These are phyloP conservation scores for Neurospora sp. DNA, from an alignment of 495 filamentous ascomycete species.

Conservation along the genomic window DNA sequence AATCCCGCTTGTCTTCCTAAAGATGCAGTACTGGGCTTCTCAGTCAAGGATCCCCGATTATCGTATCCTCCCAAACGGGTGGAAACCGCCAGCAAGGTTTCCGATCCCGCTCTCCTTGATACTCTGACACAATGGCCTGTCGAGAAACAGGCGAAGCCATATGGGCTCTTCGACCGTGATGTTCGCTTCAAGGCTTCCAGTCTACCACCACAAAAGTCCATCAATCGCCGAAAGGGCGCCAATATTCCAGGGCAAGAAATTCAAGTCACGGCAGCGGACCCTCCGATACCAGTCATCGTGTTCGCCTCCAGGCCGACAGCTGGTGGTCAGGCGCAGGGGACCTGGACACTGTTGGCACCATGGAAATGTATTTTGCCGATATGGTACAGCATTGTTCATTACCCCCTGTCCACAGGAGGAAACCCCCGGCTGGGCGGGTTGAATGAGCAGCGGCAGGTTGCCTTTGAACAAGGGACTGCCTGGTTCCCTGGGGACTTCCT, in stretches of 20 bases:
- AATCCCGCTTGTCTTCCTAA: constrained; percentile 68
- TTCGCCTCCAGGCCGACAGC: constrained; percentile 44
- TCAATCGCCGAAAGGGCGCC: constrained; percentile 73
- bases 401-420: constrained; percentile 68
- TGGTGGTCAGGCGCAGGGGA: constrained; percentile 47
- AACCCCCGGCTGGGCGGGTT: constrained; percentile 77
- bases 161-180: constrained; percentile 58
- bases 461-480: constrained; percentile 66
- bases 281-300: constrained; percentile 69
- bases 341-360: constrained; percentile 78
- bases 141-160: constrained; percentile 45
- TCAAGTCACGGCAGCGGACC: constrained; percentile 53
- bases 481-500: constrained; percentile 90
- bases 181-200: constrained; percentile 46
- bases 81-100: constrained; percentile 33
- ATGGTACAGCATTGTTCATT: constrained; percentile 83
- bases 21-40: constrained; percentile 63
- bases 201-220: constrained; percentile 71
- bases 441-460: constrained; percentile 66
- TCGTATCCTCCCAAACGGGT: constrained; percentile 52
- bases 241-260: constrained; percentile 56
- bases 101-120: constrained; percentile 40
- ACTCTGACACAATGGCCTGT: constrained; percentile 60
- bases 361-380: constrained; percentile 85
- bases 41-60: constrained; percentile 69